Evolutionary conservation across 2,329 filamentous ascomycete species (phyloP).

Genomic region (Mycosphaerella sp.): DNA sequence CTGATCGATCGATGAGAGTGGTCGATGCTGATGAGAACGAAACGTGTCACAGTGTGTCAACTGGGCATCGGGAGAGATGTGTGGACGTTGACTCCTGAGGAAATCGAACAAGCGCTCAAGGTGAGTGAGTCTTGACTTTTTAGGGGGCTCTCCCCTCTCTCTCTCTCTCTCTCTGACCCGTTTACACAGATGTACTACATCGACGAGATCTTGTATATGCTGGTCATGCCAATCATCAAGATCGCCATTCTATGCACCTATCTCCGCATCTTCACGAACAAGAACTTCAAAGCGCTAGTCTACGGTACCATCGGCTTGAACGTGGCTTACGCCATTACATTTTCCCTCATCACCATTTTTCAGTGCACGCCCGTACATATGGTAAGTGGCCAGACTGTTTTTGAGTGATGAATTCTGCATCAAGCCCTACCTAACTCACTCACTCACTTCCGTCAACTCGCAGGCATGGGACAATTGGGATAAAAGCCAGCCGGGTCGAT

Average conservation of each 20-base stretch:
- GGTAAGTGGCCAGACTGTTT: too few relatives aligned
- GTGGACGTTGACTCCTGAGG: conserved; percentile 19
- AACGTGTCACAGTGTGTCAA: conserved; percentile 9
- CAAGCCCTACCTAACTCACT: background rate
- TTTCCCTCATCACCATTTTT: conserved; percentile 18
- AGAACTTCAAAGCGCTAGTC: conserved; percentile 13
- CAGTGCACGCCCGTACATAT: conserved; percentile 14
- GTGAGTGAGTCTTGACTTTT: conserved; percentile 2
- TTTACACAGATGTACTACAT: conserved; percentile 12
- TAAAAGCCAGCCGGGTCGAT: conserved; percentile 10
- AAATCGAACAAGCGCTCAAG: conserved; percentile 12
- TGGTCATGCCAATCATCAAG: conserved; percentile 15
- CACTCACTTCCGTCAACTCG: background rate
- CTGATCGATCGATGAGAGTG: too few relatives aligned
- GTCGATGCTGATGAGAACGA: too few relatives aligned
- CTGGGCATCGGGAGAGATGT: conserved; percentile 14
- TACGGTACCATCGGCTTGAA: conserved; percentile 16
- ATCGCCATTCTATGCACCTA: conserved; percentile 20
- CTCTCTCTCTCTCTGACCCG: background rate
- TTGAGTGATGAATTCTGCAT: too few relatives aligned
- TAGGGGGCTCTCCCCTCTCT: too few relatives aligned
- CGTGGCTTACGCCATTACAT: conserved; percentile 15
- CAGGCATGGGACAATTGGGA: conserved; percentile 20
- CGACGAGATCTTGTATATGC: conserved; percentile 17
- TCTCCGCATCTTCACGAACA: conserved; percentile 16